Conservation (phyloP, 495 filamentous ascomycete genomes). For the Massariosphaeria phaeospora region DNA sequence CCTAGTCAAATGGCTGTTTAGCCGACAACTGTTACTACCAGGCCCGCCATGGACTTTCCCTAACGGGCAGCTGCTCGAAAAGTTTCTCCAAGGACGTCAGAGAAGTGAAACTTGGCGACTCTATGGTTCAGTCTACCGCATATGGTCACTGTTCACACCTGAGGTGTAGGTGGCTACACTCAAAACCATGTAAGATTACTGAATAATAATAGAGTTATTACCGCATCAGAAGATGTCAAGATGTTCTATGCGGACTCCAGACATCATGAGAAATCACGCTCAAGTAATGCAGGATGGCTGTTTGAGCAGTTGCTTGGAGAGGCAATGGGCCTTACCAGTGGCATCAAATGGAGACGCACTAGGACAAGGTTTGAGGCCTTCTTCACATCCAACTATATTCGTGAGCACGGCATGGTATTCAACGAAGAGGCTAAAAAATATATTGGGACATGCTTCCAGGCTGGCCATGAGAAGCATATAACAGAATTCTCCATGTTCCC, state of each 20-base stretch:
- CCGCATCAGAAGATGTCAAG: conserved; percentile 2
- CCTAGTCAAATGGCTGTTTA: not conserved
- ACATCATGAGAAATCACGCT: not conserved
- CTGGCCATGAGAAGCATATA: too few species aligned
- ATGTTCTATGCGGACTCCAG: not conserved
- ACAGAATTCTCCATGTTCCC: not conserved
- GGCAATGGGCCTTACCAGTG: not conserved
- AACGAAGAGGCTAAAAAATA: too few species aligned
- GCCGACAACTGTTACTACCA: not conserved
- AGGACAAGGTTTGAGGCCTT: not conserved
- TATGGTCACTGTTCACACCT: conserved; percentile 5
- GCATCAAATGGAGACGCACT: not conserved
- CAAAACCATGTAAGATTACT: not conserved
- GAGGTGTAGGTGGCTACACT: conserved; percentile 2
- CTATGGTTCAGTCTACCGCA: conserved; percentile 7
- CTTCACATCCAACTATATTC: not conserved
- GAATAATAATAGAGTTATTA: conserved; percentile 3
- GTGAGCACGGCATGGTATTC: too few species aligned
- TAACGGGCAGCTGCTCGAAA: conserved; percentile 9
- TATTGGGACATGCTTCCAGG: too few species aligned
- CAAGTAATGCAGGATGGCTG: not conserved
- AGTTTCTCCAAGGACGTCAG: conserved; percentile 1
- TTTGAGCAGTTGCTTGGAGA: not conserved
- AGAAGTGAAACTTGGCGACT: conserved; percentile 3
- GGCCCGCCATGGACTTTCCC: conserved; percentile 3